Evolutionary conservation across 306 rosid species (phyloP).

Genomic region (Castanopsis chinensis): DNA sequence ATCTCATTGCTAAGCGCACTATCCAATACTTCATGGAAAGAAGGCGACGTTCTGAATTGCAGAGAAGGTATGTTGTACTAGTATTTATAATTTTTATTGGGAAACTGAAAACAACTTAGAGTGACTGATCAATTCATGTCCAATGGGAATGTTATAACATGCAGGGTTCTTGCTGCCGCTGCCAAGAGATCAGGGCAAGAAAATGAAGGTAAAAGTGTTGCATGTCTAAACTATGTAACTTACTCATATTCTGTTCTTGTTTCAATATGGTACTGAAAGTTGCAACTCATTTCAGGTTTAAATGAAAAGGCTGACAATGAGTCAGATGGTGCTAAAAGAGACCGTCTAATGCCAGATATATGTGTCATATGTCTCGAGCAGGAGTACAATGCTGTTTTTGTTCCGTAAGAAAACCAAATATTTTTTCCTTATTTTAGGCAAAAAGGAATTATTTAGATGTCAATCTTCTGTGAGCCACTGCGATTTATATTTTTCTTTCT

Average conservation of each 20-base stretch:
- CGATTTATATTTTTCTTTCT: background rate
- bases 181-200: constrained; percentile 74
- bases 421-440: constrained; percentile 6
- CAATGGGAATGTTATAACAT: constrained; percentile 8
- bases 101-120: constrained; percentile 3
- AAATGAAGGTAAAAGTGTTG: constrained; percentile 54
- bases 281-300: constrained; percentile 43
- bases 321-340: constrained; percentile 60
- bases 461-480: background rate
- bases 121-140: background rate
- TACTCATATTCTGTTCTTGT: constrained; percentile 6
- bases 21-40: constrained; percentile 68
- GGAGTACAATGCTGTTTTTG: constrained; percentile 92
- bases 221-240: background rate
- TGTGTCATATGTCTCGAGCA: constrained; percentile 98
- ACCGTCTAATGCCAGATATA: constrained; percentile 73
- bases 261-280: constrained; percentile 10
- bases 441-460: background rate
- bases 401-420: constrained; percentile 69
- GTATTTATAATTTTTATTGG: constrained; percentile 27
- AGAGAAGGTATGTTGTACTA: constrained; percentile 51
- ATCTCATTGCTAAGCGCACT: constrained; percentile 78
- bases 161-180: constrained; percentile 98
- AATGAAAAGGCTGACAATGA: constrained; percentile 46
- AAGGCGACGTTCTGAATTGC: constrained; percentile 60